Evolutionary conservation across 257 asterid species (phyloP).

Genomic region (Catharanthus roseus): DNA sequence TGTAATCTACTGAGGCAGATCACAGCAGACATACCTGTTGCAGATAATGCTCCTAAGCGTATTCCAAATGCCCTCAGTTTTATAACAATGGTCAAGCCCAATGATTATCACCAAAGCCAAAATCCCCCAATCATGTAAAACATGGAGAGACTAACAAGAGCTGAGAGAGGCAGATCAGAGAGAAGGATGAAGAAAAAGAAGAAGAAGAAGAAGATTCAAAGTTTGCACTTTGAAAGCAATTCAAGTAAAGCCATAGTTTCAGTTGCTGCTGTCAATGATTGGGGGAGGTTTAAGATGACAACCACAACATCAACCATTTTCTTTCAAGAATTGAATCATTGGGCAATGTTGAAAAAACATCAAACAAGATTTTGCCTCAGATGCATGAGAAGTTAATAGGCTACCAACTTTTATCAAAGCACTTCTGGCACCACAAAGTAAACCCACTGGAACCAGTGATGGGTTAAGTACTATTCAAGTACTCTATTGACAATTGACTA

Average conservation of each 20-base stretch:
- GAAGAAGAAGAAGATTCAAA: not conserved
- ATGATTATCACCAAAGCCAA: constrained; percentile 15
- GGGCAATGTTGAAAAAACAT: not conserved
- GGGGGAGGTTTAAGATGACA: constrained; percentile 10
- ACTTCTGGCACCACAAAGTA: constrained; percentile 13
- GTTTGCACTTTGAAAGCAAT: no score
- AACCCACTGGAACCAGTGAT: not conserved
- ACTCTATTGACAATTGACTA: no score
- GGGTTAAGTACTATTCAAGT: no score
- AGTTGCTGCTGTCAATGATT: no score
- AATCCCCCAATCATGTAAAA: constrained; percentile 16
- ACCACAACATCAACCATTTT: constrained; percentile 1
- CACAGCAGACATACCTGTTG: no score
- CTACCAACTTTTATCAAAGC: constrained; percentile 13
- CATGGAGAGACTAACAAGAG: not conserved
- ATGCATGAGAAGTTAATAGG: not conserved
- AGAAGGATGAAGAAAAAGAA: not conserved
- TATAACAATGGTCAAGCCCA: not conserved
- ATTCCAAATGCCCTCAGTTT: not conserved
- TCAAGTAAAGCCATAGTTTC: no score
- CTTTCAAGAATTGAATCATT: no score
- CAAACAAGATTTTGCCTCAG: not conserved
- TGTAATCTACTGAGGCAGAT: no score
- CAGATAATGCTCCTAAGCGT: not conserved
- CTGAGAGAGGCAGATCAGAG: not conserved